Evolutionary conservation across 805 yeast genomes (phyloP), one percentile per base, ranked within the genome.

Genomic region (Candida cerambycidarum): DNA sequence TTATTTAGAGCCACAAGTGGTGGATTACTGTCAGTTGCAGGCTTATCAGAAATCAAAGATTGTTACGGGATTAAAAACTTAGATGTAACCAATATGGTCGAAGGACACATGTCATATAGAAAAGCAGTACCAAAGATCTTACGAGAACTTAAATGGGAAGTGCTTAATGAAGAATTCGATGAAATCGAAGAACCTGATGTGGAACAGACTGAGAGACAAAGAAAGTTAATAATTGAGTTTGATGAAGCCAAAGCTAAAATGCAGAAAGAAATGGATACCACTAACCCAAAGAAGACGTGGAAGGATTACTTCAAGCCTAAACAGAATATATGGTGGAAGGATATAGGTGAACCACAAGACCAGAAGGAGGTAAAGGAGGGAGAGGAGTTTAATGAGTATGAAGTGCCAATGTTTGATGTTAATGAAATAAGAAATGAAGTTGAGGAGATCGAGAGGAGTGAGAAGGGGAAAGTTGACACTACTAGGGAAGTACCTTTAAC

Each of bases 81-180:
- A 48, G 95, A 93, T 57, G 88, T 95, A 56, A 86, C 98, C 0
- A 89, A 82, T 14, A 55, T 73, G 41, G 96, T 92, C 3, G 89
- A 85, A 46, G 99, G 99, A 1, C 99, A 93, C 67, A 88, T 93
- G 97, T 89, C 85, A n/a, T 93, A 93, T 65, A 84, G 99, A 67
- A 84, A 84, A 48, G 89, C 89, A 10, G 89, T 93, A 77, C 99
- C 99, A 1, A 80, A 79, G 53, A 72, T 93, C 33, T 60, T 93
- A 50, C 76, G 77, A 48, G 63, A 67, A 39, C 54, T 87, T 31
- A 90, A 86, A 3, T 85, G 95, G 81, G 84, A 86, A 42, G 89
- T 93, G 4, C 60, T 89, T 32, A 79, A 84, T 48, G 99, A 93
- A 45, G 96, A 90, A 59, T 93, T 93, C 58, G 83, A 86, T 14